A percentile compares a stretch with the other conserved stretches of the same genome.
phyloP scores from a whole-genome alignment of 305 asterid species.

The Ajuga reptans region DNA sequence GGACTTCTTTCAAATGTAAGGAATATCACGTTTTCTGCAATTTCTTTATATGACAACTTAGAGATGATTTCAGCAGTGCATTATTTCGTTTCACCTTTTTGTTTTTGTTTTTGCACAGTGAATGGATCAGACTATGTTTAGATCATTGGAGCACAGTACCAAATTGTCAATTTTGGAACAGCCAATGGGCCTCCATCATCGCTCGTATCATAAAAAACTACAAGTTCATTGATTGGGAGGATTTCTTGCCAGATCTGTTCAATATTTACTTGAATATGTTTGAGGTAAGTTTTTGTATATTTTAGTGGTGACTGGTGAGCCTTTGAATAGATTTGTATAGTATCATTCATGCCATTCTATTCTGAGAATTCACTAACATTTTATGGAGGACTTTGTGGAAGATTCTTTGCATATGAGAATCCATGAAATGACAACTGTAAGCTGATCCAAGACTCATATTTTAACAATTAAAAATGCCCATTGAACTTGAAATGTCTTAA shows the following conservation, averaged over 20 bases:
- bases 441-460: background rate
- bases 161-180: conserved; percentile 90
- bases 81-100: conserved; percentile 24
- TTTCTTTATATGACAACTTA: conserved; percentile 12
- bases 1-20: conserved; percentile 80
- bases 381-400: conserved; percentile 11
- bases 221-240: conserved; percentile 66
- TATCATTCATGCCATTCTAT: background rate
- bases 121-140: conserved; percentile 58
- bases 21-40: conserved; percentile 15
- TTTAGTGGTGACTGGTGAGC: background rate
- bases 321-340: conserved; percentile 9
- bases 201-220: conserved; percentile 89
- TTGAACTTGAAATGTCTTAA: conserved; percentile 1
- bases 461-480: background rate
- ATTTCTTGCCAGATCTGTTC: conserved; percentile 60
- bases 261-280: conserved; percentile 81
- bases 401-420: conserved; percentile 7
- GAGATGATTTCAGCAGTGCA: conserved; percentile 15
- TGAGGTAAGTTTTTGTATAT: conserved; percentile 54
- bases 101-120: conserved; percentile 33
- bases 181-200: conserved; percentile 93
- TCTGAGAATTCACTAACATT: conserved; percentile 7
- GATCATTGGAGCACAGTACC: conserved; percentile 81
- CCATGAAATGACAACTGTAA: background rate